A percentile compares a stretch with the other conserved stretches of the same genome.
phyloP scores from a whole-genome alignment of 768 basidiomycete species.

The Boletus patriciae region DNA sequence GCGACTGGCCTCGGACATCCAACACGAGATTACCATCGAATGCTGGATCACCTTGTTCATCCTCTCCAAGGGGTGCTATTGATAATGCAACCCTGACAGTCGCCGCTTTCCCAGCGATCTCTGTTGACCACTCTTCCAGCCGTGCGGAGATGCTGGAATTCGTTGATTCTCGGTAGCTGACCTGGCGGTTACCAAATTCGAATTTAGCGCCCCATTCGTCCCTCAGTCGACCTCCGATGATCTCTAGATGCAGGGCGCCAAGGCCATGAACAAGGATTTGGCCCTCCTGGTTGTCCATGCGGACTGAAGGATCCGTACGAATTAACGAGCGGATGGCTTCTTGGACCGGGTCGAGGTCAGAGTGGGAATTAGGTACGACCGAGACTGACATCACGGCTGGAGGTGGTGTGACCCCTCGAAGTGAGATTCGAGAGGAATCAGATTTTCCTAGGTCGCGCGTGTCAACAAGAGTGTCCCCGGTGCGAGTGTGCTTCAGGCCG shows the following conservation, averaged over 20 bases:
- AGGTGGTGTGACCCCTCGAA: slow-evolving; percentile 71
- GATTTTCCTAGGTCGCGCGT: slow-evolving; percentile 37
- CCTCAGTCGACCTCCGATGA: slow-evolving; percentile 74
- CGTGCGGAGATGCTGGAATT: slow-evolving; percentile 26
- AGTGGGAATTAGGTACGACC: slow-evolving; percentile 75
- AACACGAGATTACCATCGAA: slow-evolving; percentile 82
- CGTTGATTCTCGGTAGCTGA: slow-evolving; percentile 73
- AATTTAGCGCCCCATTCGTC: slow-evolving; percentile 81
- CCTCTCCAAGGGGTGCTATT: slow-evolving; percentile 52
- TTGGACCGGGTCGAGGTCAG: slow-evolving; percentile 76
- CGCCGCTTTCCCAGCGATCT: slow-evolving; percentile 56
- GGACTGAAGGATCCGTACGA: slow-evolving; percentile 89
- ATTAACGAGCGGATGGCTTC: slow-evolving; percentile 67
- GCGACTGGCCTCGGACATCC: slow-evolving; percentile 48
- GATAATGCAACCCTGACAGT: slow-evolving; percentile 54
- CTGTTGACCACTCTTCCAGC: slow-evolving; percentile 58
- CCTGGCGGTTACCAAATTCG: slow-evolving; percentile 73
- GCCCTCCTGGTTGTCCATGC: slow-evolving; percentile 76
- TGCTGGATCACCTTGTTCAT: slow-evolving; percentile 60
- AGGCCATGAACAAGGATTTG: slow-evolving; percentile 83
- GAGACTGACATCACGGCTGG: slow-evolving; percentile 85
- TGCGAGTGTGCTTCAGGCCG: slow-evolving; percentile 80
- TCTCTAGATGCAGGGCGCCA: slow-evolving; percentile 86
- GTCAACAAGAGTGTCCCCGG: slow-evolving; percentile 81
- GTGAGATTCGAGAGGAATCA: slow-evolving; percentile 38